phyloP scores from a whole-genome alignment of 2,329 filamentous ascomycete genomes.

The Botrytis medusae region DNA sequence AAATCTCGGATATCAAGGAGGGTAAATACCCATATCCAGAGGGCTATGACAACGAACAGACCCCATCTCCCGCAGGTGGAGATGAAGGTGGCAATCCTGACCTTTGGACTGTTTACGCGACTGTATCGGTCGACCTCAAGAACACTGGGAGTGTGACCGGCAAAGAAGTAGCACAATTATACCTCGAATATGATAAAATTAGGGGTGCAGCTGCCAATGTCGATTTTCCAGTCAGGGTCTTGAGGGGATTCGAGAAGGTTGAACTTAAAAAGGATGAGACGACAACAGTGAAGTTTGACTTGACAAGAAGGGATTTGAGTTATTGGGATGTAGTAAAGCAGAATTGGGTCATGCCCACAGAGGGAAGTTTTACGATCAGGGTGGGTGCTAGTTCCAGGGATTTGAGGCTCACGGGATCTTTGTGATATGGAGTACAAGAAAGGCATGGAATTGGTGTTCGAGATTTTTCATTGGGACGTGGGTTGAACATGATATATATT shows the following conservation, averaged over 20 bases:
- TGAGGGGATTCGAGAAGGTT: slow-evolving; percentile 71
- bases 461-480: background rate
- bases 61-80: slow-evolving; percentile 59
- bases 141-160: slow-evolving; percentile 58
- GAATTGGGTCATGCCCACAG: slow-evolving; percentile 63
- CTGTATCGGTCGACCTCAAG: slow-evolving; percentile 53
- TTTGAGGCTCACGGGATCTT: slow-evolving; percentile 34
- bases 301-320: slow-evolving; percentile 61
- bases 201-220: slow-evolving; percentile 31
- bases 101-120: slow-evolving; percentile 56
- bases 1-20: slow-evolving; percentile 42
- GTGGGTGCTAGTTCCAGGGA: slow-evolving; percentile 45
- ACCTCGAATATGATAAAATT: slow-evolving; percentile 45
- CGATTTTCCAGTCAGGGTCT: slow-evolving; percentile 65
- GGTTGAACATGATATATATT: background rate
- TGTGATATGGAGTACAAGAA: slow-evolving; percentile 9
- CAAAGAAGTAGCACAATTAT: slow-evolving; percentile 57
- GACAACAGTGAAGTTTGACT: slow-evolving; percentile 50
- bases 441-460: background rate
- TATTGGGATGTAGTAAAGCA: slow-evolving; percentile 61
- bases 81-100: slow-evolving; percentile 57
- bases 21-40: slow-evolving; percentile 43
- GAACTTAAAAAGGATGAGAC: slow-evolving; percentile 49
- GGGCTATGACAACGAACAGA: slow-evolving; percentile 49
- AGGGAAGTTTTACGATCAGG: slow-evolving; percentile 45